Percentiles rank a stretch among this genome's conserved stretches.
phyloP scores from a whole-genome alignment of 495 filamentous ascomycete genomes.

The Penicillium lividum region DNA sequence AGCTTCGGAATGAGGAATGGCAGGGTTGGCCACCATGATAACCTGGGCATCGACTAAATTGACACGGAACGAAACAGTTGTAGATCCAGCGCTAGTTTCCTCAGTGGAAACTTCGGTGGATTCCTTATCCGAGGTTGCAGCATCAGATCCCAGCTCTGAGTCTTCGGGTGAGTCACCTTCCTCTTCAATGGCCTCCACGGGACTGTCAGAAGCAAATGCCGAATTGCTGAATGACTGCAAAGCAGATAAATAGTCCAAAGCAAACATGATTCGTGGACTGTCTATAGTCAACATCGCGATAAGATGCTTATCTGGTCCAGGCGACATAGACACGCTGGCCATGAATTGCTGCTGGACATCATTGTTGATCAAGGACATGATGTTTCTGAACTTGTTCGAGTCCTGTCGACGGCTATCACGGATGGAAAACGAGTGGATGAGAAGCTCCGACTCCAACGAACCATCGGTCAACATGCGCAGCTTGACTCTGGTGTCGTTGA shows the following conservation, averaged over 20 bases:
- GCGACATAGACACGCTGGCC: constrained; percentile 92
- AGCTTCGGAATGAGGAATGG: constrained; percentile 85
- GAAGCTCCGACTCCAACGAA: constrained; percentile 87
- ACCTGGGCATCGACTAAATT: constrained; percentile 95
- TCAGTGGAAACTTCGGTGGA: constrained; percentile 23
- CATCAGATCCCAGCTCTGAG: constrained; percentile 61
- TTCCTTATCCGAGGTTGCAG: constrained; percentile 33
- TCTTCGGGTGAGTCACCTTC: constrained; percentile 59
- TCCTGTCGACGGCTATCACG: constrained; percentile 82
- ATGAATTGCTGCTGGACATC: constrained; percentile 94
- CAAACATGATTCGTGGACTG: constrained; percentile 91
- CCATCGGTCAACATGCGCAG: constrained; percentile 92
- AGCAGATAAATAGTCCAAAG: constrained; percentile 91
- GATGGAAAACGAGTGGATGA: constrained; percentile 94
- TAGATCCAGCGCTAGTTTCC: constrained; percentile 47
- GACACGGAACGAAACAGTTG: constrained; percentile 83
- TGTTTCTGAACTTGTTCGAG: constrained; percentile 93
- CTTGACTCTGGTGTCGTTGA: constrained; percentile 90
- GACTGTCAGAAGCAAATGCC: constrained; percentile 63
- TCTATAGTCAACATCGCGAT: constrained; percentile 95
- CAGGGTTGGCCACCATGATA: constrained; percentile 91
- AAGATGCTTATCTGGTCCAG: constrained; percentile 76
- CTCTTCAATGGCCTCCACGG: constrained; percentile 45
- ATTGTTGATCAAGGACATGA: constrained; percentile 95
- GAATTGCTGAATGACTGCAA: constrained; percentile 76